phyloP scores from a whole-genome alignment of 768 basidiomycete genomes.

The Phlebiopsis flavidoalba region DNA sequence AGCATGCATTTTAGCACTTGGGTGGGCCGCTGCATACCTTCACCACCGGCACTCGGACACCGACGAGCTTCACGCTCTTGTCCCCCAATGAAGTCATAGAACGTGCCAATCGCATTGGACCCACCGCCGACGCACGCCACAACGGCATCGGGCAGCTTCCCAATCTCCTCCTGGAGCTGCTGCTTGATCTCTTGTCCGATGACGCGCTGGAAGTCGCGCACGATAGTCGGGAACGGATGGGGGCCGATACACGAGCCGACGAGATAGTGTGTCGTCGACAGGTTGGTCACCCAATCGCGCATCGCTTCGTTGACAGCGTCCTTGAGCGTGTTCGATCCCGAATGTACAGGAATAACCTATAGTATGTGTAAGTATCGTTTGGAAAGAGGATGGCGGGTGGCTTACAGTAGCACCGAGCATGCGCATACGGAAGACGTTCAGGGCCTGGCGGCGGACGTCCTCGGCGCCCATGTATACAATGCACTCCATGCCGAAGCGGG shows the following conservation, averaged over 20 bases:
- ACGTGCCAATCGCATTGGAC: constrained; percentile 95
- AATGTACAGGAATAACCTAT: constrained; percentile 89
- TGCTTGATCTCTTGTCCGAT: constrained; percentile 93
- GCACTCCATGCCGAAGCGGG: constrained; percentile 93
- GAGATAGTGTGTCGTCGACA: constrained; percentile 91
- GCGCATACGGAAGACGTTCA: constrained; percentile 97
- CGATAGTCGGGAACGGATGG: constrained; percentile 98
- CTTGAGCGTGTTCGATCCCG: constrained; percentile 93
- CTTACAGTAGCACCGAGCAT: constrained; percentile 88
- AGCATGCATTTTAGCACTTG: not conserved
- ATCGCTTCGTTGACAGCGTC: constrained; percentile 98
- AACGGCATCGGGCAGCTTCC: constrained; percentile 90
- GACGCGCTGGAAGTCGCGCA: constrained; percentile 95
- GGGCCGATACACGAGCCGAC: constrained; percentile 97
- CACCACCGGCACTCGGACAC: constrained; percentile 97
- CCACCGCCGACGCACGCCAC: constrained; percentile 98
- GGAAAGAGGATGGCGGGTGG: not conserved
- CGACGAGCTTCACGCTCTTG: constrained; percentile 77
- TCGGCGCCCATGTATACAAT: constrained; percentile 98
- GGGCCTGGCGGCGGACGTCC: constrained; percentile 90
- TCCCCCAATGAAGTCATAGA: constrained; percentile 95
- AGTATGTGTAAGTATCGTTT: not conserved
- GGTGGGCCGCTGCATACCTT: constrained; percentile 48
- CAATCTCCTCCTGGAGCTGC: constrained; percentile 65
- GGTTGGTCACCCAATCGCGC: constrained; percentile 98